These are phyloP conservation scores for Clonostachys byssicola DNA, from an alignment of 2,329 filamentous ascomycete species.

Conservation along the genomic window DNA sequence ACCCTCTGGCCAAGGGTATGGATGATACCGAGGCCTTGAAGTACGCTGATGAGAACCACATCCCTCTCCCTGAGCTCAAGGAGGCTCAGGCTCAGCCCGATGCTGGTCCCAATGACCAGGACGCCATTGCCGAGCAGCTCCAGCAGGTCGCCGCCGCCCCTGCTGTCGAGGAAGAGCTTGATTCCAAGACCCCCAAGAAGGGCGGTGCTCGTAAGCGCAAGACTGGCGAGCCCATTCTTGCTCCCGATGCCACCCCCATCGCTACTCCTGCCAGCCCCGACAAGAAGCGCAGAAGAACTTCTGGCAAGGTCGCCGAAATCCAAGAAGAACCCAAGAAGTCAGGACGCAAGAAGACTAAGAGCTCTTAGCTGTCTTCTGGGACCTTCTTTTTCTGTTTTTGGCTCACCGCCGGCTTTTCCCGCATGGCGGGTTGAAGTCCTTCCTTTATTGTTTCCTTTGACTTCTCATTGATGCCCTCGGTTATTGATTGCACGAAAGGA, in stretches of 20 bases:
- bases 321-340: constrained; percentile 58
- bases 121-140: constrained; percentile 56
- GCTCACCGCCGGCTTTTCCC: too few relatives aligned
- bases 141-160: constrained; percentile 33
- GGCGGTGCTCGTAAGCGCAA: constrained; percentile 4
- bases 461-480: background rate
- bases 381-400: too few relatives aligned
- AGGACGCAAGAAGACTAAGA: constrained; percentile 53
- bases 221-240: constrained; percentile 26
- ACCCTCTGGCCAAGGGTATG: constrained; percentile 56
- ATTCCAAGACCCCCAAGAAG: constrained; percentile 52
- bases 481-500: too few relatives aligned
- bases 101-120: constrained; percentile 38
- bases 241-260: constrained; percentile 29
- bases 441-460: background rate
- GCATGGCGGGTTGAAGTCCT: background rate
- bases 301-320: constrained; percentile 47
- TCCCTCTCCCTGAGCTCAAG: constrained; percentile 47
- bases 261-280: constrained; percentile 41
- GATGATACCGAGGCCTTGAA: constrained; percentile 53
- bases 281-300: constrained; percentile 59
- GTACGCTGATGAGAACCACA: constrained; percentile 55
- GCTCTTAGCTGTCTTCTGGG: constrained; percentile 7
- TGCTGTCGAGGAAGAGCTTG: constrained; percentile 35
- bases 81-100: constrained; percentile 27